These are phyloP conservation scores for Mortierella sp. DNA, from an alignment of 371 early-diverging fungal species.

Conservation along the genomic window DNA sequence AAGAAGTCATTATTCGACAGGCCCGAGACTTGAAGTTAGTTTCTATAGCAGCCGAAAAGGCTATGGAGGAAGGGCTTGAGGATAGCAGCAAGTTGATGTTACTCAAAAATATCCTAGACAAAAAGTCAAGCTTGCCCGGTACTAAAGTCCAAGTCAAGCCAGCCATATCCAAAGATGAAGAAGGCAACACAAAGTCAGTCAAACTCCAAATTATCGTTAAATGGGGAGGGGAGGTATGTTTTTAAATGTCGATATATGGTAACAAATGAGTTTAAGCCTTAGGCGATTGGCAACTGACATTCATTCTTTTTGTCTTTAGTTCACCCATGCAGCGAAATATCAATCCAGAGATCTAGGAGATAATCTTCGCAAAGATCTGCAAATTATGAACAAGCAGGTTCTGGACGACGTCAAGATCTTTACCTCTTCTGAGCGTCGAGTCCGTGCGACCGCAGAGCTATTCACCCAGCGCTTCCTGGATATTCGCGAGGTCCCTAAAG, in stretches of 20 bases:
- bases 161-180: slow-evolving; percentile 67
- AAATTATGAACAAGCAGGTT: slow-evolving; percentile 86
- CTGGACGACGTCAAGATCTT: slow-evolving; percentile 91
- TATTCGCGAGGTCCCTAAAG: slow-evolving; percentile 65
- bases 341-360: slow-evolving; percentile 95
- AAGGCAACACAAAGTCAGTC: slow-evolving; percentile 63
- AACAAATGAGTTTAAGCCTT: not conserved
- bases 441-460: slow-evolving; percentile 88
- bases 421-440: slow-evolving; percentile 91
- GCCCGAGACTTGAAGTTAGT: slow-evolving; percentile 78
- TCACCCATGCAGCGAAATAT: slow-evolving; percentile 95
- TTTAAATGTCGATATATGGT: not conserved
- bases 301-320: slow-evolving; percentile 56
- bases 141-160: slow-evolving; percentile 97
- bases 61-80: slow-evolving; percentile 67
- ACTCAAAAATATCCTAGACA: slow-evolving; percentile 79
- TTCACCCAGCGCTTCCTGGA: slow-evolving; percentile 85
- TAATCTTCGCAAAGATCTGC: slow-evolving; percentile 91
- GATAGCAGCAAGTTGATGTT: slow-evolving; percentile 71
- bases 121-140: slow-evolving; percentile 86
- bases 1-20: slow-evolving; percentile 89
- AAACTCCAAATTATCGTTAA: slow-evolving; percentile 94
- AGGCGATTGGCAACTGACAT: not conserved
- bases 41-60: slow-evolving; percentile 71
- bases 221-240: slow-evolving; percentile 92